These are phyloP conservation scores for Phytophthora palmivora DNA, from an alignment of 352 stramenopile genomes.

Conservation along the genomic window DNA sequence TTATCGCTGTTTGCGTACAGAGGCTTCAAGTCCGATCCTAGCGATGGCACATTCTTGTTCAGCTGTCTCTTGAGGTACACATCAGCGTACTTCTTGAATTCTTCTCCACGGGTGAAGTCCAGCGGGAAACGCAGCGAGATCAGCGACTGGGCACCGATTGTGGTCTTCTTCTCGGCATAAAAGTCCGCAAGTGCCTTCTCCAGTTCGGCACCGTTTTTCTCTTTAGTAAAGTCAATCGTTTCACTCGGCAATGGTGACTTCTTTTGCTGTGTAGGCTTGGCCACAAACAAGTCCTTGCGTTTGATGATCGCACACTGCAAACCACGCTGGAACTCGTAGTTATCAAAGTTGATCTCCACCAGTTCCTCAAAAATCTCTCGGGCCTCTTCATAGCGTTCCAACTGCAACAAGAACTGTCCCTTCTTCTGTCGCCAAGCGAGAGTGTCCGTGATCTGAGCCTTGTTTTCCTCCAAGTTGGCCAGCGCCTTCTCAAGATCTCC, in stretches of 20 bases:
- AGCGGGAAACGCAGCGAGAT: slow-evolving; percentile 92
- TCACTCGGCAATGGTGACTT: slow-evolving; percentile 53
- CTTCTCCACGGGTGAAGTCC: slow-evolving; percentile 81
- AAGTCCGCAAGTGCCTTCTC: slow-evolving; percentile 58
- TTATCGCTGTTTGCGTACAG: slow-evolving; percentile 83
- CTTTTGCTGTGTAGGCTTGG: slow-evolving; percentile 37
- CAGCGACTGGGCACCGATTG: slow-evolving; percentile 70
- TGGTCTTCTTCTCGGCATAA: slow-evolving; percentile 56
- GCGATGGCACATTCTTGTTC: slow-evolving; percentile 93
- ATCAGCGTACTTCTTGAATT: slow-evolving; percentile 77
- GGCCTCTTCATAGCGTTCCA: slow-evolving; percentile 75
- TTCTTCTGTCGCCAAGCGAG: slow-evolving; percentile 82
- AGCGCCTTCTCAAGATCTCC: slow-evolving; percentile 88
- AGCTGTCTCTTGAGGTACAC: slow-evolving; percentile 76
- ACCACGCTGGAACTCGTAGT: slow-evolving; percentile 90
- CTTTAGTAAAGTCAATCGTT: slow-evolving; percentile 57
- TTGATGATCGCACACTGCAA: slow-evolving; percentile 84
- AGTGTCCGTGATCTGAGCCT: slow-evolving; percentile 79
- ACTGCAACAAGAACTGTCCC: slow-evolving; percentile 70
- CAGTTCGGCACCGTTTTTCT: slow-evolving; percentile 51
- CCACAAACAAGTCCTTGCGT: slow-evolving; percentile 56
- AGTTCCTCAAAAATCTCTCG: slow-evolving; percentile 71
- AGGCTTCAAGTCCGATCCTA: slow-evolving; percentile 94
- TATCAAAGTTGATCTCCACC: slow-evolving; percentile 91
- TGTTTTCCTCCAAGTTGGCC: slow-evolving; percentile 84